These are phyloP conservation scores for Phytophthora agathidicida DNA, from an alignment of 352 stramenopile genomes.

Conservation along the genomic window DNA sequence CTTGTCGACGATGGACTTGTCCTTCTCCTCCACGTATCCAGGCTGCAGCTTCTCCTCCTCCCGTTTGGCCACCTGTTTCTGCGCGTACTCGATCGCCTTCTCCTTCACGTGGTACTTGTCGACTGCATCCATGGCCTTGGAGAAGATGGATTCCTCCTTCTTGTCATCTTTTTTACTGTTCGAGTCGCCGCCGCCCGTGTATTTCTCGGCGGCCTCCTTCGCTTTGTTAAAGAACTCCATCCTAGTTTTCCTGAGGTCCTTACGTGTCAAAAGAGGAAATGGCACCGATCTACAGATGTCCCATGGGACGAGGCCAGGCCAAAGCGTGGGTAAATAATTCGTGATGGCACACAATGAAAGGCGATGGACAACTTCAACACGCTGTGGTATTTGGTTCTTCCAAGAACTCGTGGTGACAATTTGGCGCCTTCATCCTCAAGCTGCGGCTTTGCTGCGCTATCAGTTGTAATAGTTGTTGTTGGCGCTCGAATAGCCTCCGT, in stretches of 20 bases:
- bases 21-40: slow-evolving; percentile 26
- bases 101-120: slow-evolving; percentile 40
- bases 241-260: not conserved
- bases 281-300: slow-evolving; percentile 17
- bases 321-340: slow-evolving; percentile 27
- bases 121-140: slow-evolving; percentile 20
- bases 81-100: slow-evolving; percentile 27
- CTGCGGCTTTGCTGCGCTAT: too few relatives aligned
- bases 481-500: not conserved
- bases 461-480: not conserved
- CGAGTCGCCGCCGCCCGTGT: slow-evolving; percentile 12
- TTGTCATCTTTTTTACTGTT: slow-evolving; percentile 14
- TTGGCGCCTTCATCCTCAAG: too few relatives aligned
- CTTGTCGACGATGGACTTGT: slow-evolving; percentile 31
- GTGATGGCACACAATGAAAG: slow-evolving; percentile 7
- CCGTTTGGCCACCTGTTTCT: slow-evolving; percentile 29
- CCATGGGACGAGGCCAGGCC: slow-evolving; percentile 18
- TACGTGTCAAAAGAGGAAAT: slow-evolving; percentile 19
- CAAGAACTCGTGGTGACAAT: too few relatives aligned
- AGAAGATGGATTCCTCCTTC: slow-evolving; percentile 29
- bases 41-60: slow-evolving; percentile 26
- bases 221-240: slow-evolving; percentile 40
- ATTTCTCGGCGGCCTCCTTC: slow-evolving; percentile 27
- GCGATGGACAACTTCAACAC: not conserved
- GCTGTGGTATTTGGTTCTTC: too few relatives aligned